Evolutionary conservation across 768 basidiomycete species (phyloP).

Genomic region (Leccinellum luteum): DNA sequence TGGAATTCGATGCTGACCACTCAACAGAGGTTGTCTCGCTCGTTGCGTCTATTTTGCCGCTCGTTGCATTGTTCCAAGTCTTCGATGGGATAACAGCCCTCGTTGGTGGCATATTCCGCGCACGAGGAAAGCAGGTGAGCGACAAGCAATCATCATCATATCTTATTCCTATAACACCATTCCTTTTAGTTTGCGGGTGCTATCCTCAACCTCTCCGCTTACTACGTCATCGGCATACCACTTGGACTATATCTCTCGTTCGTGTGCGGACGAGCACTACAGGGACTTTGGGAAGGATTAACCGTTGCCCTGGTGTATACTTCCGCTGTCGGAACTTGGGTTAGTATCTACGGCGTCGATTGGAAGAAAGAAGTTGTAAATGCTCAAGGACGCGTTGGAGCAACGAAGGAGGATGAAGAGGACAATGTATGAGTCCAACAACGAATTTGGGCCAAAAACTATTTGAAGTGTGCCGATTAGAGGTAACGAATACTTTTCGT

Average conservation of each 20-base stretch:
- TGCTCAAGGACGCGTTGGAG: conserved; percentile 34
- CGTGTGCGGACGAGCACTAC: conserved; percentile 49
- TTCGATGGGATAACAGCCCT: conserved; percentile 77
- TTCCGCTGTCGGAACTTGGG: conserved; percentile 53
- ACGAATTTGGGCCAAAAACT: no score
- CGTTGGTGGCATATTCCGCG: conserved; percentile 75
- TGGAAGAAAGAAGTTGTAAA: conserved; percentile 59
- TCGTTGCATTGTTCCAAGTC: conserved; percentile 79
- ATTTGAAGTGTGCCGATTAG: background rate
- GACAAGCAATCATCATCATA: background rate
- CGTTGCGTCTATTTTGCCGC: conserved; percentile 66
- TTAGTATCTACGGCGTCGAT: conserved; percentile 53
- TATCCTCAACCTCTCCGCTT: conserved; percentile 57
- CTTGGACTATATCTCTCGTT: conserved; percentile 80
- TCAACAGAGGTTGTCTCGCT: conserved; percentile 41
- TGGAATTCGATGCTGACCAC: background rate
- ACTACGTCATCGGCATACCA: conserved; percentile 83
- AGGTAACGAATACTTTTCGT: background rate
- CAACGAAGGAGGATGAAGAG: conserved; percentile 35
- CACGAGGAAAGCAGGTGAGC: conserved; percentile 70
- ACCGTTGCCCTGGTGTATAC: conserved; percentile 63
- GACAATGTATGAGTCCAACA: background rate
- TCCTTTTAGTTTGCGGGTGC: conserved; percentile 61
- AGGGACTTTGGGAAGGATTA: conserved; percentile 85
- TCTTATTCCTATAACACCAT: background rate